Conservation (phyloP, 192 early-diverging fungal species). For the Backusella morwellensis region DNA sequence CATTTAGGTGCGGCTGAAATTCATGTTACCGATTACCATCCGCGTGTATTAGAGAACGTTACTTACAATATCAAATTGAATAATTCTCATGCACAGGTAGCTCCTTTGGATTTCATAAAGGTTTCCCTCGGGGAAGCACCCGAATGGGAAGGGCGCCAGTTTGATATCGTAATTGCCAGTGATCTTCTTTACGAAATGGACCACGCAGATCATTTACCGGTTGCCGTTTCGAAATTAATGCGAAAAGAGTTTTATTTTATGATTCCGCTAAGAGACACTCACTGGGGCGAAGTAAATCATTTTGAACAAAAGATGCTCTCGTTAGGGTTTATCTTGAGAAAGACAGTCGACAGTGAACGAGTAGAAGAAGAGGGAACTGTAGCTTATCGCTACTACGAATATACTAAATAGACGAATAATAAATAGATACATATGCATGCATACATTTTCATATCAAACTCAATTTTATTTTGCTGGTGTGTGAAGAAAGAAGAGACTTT, state of each 20-base stretch:
- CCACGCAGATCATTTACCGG: conserved; percentile 47
- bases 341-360: conserved; percentile 13
- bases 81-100: conserved; percentile 24
- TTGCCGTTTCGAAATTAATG: conserved; percentile 44
- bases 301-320: conserved; percentile 49
- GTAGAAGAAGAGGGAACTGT: conserved; percentile 29
- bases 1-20: conserved; percentile 40
- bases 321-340: conserved; percentile 25
- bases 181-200: conserved; percentile 56
- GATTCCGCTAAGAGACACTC: conserved; percentile 46
- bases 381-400: conserved; percentile 24
- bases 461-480: not conserved
- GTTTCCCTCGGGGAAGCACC: conserved; percentile 30
- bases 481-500: too few relatives aligned
- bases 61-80: conserved; percentile 39
- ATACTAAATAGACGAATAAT: conserved; percentile 8
- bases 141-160: conserved; percentile 16
- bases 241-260: conserved; percentile 49
- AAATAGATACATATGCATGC: not conserved
- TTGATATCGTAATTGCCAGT: conserved; percentile 45
- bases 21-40: conserved; percentile 50
- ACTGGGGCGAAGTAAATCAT: conserved; percentile 43
- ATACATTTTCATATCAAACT: not conserved
- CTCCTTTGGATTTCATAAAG: conserved; percentile 41
- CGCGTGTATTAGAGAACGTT: conserved; percentile 46